Conservation (phyloP, 2,329 filamentous ascomycete genomes). For the Ophiostoma triangulosporum region DNA sequence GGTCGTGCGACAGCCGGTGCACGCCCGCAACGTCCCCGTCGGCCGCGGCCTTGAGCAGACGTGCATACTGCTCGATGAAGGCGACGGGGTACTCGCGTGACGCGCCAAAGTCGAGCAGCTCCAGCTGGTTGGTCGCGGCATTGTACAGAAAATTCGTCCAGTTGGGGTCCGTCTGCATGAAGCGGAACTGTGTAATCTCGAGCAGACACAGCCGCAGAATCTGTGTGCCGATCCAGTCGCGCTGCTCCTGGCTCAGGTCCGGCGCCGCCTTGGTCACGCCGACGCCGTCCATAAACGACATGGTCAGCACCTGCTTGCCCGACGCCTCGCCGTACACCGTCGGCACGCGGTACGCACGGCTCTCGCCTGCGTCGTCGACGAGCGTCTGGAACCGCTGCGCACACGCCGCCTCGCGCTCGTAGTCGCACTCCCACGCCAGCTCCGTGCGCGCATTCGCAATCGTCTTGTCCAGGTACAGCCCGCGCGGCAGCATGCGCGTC, state of each 20-base stretch:
- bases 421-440: slow-evolving; percentile 95
- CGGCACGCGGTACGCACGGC: slow-evolving; percentile 62
- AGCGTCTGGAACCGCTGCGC: slow-evolving; percentile 63
- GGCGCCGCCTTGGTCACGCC: slow-evolving; percentile 65
- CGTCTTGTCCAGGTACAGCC: slow-evolving; percentile 89
- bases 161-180: slow-evolving; percentile 99
- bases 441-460: slow-evolving; percentile 90
- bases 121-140: slow-evolving; percentile 53
- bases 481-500: slow-evolving; percentile 77
- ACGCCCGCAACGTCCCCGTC: slow-evolving; percentile 51
- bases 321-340: slow-evolving; percentile 13
- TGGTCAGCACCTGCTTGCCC: slow-evolving; percentile 41
- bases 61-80: slow-evolving; percentile 71
- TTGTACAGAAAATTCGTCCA: slow-evolving; percentile 99
- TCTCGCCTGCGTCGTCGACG: slow-evolving; percentile 33
- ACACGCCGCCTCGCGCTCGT: slow-evolving; percentile 74
- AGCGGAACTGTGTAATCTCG: slow-evolving; percentile 86
- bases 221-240: slow-evolving; percentile 92
- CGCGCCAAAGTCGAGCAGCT: slow-evolving; percentile 91
- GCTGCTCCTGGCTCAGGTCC: slow-evolving; percentile 65
- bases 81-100: slow-evolving; percentile 68
- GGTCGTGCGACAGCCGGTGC: slow-evolving; percentile 52
- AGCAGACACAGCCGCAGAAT: slow-evolving; percentile 82
- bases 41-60: slow-evolving; percentile 67
- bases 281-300: slow-evolving; percentile 78